Percentiles rank a stretch among this genome's conserved stretches.
These are phyloP conservation scores for Pythium insidiosum DNA, from an alignment of 352 stramenopile species.

Conservation along the genomic window DNA sequence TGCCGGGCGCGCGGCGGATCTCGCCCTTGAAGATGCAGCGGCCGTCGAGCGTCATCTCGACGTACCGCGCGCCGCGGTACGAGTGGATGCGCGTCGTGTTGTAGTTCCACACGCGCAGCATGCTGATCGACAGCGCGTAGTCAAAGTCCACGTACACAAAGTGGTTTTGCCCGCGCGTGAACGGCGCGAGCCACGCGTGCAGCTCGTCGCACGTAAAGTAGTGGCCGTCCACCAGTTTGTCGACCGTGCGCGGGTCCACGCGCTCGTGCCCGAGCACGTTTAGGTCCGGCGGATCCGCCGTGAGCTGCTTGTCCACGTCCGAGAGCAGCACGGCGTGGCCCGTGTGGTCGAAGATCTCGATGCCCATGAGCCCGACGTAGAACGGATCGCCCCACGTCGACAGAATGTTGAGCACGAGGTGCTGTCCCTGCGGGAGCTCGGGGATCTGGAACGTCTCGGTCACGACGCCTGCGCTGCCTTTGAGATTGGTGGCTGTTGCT, in stretches of 20 bases:
- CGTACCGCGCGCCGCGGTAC: slow-evolving; percentile 53
- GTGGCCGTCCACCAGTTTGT: slow-evolving; percentile 87
- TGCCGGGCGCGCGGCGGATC: slow-evolving; percentile 60
- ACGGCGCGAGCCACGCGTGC: slow-evolving; percentile 85
- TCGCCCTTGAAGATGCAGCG: slow-evolving; percentile 77
- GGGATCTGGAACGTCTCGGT: slow-evolving; percentile 57
- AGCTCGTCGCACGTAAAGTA: slow-evolving; percentile 85
- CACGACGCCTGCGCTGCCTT: neutral
- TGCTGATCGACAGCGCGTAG: slow-evolving; percentile 62
- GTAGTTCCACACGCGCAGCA: slow-evolving; percentile 88
- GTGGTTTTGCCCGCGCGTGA: slow-evolving; percentile 64
- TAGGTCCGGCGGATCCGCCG: slow-evolving; percentile 70
- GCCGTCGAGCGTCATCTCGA: slow-evolving; percentile 54
- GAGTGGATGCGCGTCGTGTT: slow-evolving; percentile 77
- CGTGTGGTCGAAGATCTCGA: slow-evolving; percentile 85
- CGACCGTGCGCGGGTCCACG: slow-evolving; percentile 68
- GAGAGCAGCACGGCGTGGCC: slow-evolving; percentile 55
- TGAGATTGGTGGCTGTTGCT: too few relatives aligned
- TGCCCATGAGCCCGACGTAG: slow-evolving; percentile 87
- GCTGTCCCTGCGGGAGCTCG: slow-evolving; percentile 53
- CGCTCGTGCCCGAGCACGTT: slow-evolving; percentile 76
- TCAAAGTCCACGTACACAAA: slow-evolving; percentile 78
- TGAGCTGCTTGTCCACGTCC: slow-evolving; percentile 60
- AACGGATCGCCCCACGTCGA: slow-evolving; percentile 88
- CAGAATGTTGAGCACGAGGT: slow-evolving; percentile 78